phyloP scores from a whole-genome alignment of 345 rosid genomes.

The Gossypium raimondii region DNA sequence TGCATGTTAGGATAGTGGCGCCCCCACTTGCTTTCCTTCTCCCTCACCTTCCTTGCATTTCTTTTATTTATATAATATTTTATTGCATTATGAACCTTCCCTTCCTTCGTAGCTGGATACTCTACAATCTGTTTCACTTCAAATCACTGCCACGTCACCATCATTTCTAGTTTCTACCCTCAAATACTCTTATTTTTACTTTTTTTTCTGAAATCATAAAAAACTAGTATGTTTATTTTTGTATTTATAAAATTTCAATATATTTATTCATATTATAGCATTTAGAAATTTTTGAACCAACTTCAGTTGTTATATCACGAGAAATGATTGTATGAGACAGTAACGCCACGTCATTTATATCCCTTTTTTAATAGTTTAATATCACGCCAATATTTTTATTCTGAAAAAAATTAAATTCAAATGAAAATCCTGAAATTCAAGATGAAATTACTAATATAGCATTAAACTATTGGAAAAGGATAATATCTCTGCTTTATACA shows the following conservation, averaged over 20 bases:
- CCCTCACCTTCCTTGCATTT: not conserved
- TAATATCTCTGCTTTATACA: too few species aligned
- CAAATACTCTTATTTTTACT: not conserved
- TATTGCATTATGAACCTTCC: conserved; percentile 4
- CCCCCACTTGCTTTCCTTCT: not conserved
- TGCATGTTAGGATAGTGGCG: not conserved
- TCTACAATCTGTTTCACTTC: conserved; percentile 1
- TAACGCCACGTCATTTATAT: accelerated
- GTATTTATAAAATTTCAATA: not conserved
- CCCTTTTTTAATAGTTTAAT: accelerated
- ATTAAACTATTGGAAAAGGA: accelerated
- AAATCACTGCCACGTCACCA: not conserved
- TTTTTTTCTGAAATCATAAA: not conserved
- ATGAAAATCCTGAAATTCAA: too few species aligned
- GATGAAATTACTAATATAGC: too few species aligned
- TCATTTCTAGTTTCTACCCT: not conserved
- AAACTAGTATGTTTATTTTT: too few species aligned
- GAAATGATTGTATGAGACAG: accelerated
- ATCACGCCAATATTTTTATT: accelerated
- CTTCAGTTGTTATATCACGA: too few species aligned
- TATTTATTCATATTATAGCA: too few species aligned
- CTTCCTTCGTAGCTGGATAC: not conserved
- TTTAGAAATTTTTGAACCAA: too few species aligned
- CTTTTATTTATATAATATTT: too few species aligned
- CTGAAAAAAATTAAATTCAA: accelerated